Conservation (phyloP, 768 basidiomycete species). For the Kwoniella pini region DNA sequence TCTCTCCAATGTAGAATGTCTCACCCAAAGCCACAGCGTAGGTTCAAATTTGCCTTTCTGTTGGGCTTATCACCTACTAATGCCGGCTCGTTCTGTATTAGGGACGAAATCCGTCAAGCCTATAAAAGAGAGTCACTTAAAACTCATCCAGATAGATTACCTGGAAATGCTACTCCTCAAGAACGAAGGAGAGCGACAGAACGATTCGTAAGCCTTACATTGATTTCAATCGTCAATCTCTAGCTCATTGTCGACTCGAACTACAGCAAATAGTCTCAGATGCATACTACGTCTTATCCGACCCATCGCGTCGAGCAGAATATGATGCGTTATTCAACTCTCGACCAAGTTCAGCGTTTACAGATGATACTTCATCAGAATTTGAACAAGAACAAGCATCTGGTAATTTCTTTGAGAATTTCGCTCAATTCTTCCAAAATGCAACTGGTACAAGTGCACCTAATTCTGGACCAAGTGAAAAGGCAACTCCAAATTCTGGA, state of each 20-base stretch:
- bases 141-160: slow-evolving; percentile 84
- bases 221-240: not conserved
- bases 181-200: slow-evolving; percentile 78
- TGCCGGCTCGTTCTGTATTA: slow-evolving; percentile 8
- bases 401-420: slow-evolving; percentile 72
- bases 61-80: not conserved
- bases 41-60: not conserved
- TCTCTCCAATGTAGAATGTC: slow-evolving; percentile 27
- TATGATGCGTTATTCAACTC: slow-evolving; percentile 54
- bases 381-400: slow-evolving; percentile 60
- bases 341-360: slow-evolving; percentile 42
- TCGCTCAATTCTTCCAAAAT: slow-evolving; percentile 69
- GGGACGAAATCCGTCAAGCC: slow-evolving; percentile 49
- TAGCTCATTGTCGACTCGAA: not conserved
- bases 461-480: slow-evolving; percentile 34
- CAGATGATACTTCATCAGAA: slow-evolving; percentile 42
- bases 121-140: slow-evolving; percentile 58
- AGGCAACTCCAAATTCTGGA: slow-evolving; percentile 7
- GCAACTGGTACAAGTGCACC: slow-evolving; percentile 50
- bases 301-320: slow-evolving; percentile 60
- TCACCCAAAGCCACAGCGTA: slow-evolving; percentile 39
- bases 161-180: slow-evolving; percentile 64
- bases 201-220: slow-evolving; percentile 58
- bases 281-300: slow-evolving; percentile 90
- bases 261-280: slow-evolving; percentile 74